These are phyloP conservation scores for Xylaria digitata DNA, from an alignment of 2,329 filamentous ascomycete genomes.

Conservation along the genomic window DNA sequence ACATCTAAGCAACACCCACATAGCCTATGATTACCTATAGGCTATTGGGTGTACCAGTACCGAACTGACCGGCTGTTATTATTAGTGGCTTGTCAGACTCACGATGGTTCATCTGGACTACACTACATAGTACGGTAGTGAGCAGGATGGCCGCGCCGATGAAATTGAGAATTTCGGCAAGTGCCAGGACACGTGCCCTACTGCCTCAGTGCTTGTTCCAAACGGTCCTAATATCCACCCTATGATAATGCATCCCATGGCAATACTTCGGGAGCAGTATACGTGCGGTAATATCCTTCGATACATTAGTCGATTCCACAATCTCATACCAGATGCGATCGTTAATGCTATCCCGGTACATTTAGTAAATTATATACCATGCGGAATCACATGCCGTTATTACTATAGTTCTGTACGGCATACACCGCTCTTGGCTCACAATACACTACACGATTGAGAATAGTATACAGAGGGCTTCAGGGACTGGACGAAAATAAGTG, in stretches of 20 bases:
- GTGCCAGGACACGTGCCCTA: background rate
- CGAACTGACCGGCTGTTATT: conserved; percentile 2
- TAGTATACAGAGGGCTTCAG: conserved; percentile 9
- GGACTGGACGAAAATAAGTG: background rate
- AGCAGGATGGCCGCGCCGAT: background rate
- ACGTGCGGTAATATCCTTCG: background rate
- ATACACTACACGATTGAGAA: background rate
- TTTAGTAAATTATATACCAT: conserved; percentile 2
- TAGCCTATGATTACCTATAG: conserved; percentile 5
- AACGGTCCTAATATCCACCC: no score
- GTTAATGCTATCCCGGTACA: background rate
- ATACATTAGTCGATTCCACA: background rate
- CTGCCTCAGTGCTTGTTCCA: background rate
- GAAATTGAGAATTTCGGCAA: conserved; percentile 6
- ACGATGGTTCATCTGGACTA: background rate
- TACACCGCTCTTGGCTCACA: conserved; percentile 13
- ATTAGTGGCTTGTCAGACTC: conserved; percentile 5
- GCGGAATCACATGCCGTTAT: conserved; percentile 11
- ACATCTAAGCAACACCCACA: conserved; percentile 12
- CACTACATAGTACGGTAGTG: no score
- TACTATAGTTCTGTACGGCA: no score
- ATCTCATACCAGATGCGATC: conserved; percentile 16
- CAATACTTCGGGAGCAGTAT: background rate
- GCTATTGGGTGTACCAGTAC: background rate
- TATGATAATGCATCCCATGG: background rate